Evolutionary conservation across 2,329 filamentous ascomycete genomes (phyloP).

Genomic region (Neophaeococcomyces mojaviensis): DNA sequence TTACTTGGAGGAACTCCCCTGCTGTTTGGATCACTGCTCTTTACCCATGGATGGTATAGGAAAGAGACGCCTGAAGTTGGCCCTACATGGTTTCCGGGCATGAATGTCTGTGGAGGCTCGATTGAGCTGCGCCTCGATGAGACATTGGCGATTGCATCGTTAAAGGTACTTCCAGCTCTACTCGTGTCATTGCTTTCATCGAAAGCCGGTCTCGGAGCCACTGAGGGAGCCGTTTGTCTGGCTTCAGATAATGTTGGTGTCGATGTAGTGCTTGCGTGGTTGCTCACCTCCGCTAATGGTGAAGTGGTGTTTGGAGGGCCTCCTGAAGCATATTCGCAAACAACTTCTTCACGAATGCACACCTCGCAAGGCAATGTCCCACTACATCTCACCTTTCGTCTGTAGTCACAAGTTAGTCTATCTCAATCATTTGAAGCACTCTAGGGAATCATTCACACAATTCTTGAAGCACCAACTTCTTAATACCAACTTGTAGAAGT

Average conservation of each 20-base stretch:
- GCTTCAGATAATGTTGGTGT: background rate
- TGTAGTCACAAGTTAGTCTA: background rate
- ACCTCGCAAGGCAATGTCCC: conserved; percentile 21
- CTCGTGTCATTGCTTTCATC: background rate
- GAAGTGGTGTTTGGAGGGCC: conserved; percentile 1
- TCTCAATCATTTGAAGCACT: background rate
- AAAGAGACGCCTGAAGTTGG: conserved; percentile 43
- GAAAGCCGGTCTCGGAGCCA: background rate
- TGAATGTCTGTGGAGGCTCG: conserved; percentile 19
- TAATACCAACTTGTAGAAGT: background rate
- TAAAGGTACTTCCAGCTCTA: background rate
- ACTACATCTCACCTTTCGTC: conserved; percentile 20
- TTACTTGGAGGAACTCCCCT: conserved; percentile 12
- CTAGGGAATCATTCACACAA: background rate
- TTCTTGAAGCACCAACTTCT: background rate
- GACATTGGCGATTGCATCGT: background rate
- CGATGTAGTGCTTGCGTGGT: background rate
- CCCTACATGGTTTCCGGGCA: conserved; percentile 43
- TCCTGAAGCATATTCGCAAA: conserved; percentile 18
- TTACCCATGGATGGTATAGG: conserved; percentile 57
- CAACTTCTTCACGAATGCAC: conserved; percentile 18
- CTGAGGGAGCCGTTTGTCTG: background rate
- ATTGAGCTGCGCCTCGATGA: conserved; percentile 12
- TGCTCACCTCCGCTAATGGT: background rate
- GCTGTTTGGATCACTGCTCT: conserved; percentile 43